These are phyloP conservation scores for Stromatinia cepivora DNA, from an alignment of 2,329 filamentous ascomycete species.

Conservation along the genomic window DNA sequence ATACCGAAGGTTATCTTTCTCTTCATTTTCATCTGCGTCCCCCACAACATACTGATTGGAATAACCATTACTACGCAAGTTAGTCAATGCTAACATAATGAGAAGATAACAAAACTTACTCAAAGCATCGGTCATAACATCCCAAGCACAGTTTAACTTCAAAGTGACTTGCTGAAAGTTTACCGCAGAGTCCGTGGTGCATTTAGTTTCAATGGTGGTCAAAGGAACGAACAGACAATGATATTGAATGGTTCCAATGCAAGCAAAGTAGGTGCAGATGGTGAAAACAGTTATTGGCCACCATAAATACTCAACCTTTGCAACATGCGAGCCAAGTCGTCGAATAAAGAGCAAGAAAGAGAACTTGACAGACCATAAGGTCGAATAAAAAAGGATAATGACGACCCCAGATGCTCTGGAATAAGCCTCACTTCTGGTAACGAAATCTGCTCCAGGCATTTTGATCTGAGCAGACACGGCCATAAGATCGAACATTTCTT, in stretches of 20 bases:
- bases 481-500: constrained; percentile 3
- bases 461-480: background rate
- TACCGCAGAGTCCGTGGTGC: background rate
- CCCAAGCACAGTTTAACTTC: constrained; percentile 5
- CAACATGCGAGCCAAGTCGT: constrained; percentile 1
- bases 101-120: background rate
- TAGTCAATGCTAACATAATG: background rate
- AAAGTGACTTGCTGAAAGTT: background rate
- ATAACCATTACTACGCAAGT: background rate
- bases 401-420: constrained; percentile 1
- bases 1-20: background rate
- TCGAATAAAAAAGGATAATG: background rate
- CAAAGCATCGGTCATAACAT: background rate
- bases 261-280: constrained; percentile 5
- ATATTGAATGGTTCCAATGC: background rate
- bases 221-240: background rate
- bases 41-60: constrained; percentile 2
- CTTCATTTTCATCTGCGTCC: constrained; percentile 7
- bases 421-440: constrained; percentile 1
- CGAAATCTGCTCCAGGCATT: constrained; percentile 3
- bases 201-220: background rate
- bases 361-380: constrained; percentile 6
- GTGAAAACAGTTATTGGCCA: constrained; percentile 7
- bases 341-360: constrained; percentile 7
- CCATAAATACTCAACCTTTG: background rate